These are phyloP conservation scores for Cordyceps militaris DNA, from an alignment of 2,329 filamentous ascomycete genomes.

Conservation along the genomic window DNA sequence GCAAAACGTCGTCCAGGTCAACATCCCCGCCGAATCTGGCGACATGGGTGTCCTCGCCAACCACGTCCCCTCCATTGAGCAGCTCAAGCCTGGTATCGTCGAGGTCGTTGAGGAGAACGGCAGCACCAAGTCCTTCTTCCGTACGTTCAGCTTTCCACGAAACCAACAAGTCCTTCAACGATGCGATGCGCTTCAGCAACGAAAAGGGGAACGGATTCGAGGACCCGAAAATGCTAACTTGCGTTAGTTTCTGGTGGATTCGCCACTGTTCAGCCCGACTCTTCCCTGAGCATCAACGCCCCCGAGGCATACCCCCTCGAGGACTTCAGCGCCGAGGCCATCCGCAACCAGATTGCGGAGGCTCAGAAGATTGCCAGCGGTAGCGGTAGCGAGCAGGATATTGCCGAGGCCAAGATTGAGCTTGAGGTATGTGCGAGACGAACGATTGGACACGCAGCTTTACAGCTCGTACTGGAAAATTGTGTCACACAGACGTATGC, in stretches of 20 bases:
- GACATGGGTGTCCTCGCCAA: conserved; percentile 99
- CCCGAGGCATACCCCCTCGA: conserved; percentile 92
- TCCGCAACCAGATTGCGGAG: conserved; percentile 85
- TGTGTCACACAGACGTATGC: conserved; percentile 15
- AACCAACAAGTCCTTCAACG: neutral
- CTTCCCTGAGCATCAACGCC: conserved; percentile 93
- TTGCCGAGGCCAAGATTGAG: conserved; percentile 98
- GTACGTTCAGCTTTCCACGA: conserved; percentile 47
- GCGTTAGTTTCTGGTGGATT: conserved; percentile 85
- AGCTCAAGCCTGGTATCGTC: conserved; percentile 92
- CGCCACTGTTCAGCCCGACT: conserved; percentile 93
- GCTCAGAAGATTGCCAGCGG: conserved; percentile 91
- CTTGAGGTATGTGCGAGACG: conserved; percentile 63
- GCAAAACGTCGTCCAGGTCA: conserved; percentile 82
- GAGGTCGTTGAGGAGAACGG: conserved; percentile 93
- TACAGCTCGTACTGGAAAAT: neutral
- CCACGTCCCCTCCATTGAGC: conserved; percentile 98
- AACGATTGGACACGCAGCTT: neutral
- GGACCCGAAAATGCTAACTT: conserved; percentile 7
- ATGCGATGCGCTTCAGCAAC: neutral
- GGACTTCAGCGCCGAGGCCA: conserved; percentile 89
- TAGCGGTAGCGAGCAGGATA: conserved; percentile 89
- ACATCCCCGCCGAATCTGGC: conserved; percentile 94
- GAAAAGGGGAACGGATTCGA: neutral
- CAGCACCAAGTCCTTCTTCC: conserved; percentile 92